These are phyloP conservation scores for Cornus suecica DNA, from an alignment of 148 eudicot species.

Conservation along the genomic window DNA sequence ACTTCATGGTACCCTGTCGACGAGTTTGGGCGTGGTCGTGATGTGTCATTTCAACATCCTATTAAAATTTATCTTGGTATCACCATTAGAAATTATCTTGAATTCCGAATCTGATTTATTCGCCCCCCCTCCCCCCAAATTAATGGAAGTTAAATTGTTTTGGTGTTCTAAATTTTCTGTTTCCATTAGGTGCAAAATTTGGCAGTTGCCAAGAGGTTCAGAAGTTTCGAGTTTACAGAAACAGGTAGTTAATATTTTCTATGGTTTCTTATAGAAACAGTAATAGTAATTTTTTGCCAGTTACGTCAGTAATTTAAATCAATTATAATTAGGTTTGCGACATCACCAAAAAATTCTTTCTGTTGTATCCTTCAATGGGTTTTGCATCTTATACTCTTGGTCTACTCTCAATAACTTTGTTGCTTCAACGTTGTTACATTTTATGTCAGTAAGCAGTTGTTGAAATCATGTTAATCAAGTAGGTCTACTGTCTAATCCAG, in stretches of 20 bases:
- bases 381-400: not conserved
- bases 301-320: not conserved
- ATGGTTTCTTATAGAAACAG: not conserved
- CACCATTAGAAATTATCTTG: slow-evolving; percentile 3
- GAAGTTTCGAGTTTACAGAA: slow-evolving; percentile 63
- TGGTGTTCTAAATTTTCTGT: slow-evolving; percentile 9
- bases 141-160: slow-evolving; percentile 1
- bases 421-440: not conserved
- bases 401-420: not conserved
- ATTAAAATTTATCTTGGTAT: slow-evolving; percentile 87
- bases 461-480: not conserved
- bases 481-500: not conserved
- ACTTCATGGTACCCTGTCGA: slow-evolving; percentile 64
- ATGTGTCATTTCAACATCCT: slow-evolving; percentile 81
- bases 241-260: slow-evolving; percentile 38
- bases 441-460: not conserved
- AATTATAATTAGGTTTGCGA: slow-evolving; percentile 6
- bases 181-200: slow-evolving; percentile 72
- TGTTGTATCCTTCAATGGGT: not conserved
- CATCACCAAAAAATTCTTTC: not conserved
- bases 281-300: not conserved
- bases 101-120: slow-evolving; percentile 3
- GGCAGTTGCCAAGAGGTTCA: slow-evolving; percentile 83
- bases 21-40: slow-evolving; percentile 53
- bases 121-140: no score